Evolutionary conservation across 2,329 filamentous ascomycete genomes (phyloP).

Genomic region (Penicillium sp.): DNA sequence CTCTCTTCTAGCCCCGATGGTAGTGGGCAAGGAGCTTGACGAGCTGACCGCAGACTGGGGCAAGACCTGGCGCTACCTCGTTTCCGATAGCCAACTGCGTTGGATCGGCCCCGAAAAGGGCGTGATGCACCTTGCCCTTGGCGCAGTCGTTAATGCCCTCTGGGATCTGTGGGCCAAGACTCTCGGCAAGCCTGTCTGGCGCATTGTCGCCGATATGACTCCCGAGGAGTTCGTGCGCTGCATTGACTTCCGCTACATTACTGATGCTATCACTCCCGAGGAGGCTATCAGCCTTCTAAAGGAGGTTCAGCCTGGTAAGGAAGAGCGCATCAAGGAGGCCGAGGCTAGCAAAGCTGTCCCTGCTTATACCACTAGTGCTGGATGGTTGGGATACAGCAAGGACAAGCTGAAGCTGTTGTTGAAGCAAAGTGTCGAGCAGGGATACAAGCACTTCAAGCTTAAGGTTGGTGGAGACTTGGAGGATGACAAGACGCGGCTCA

Average conservation of each 20-base stretch:
- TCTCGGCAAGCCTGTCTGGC: conserved; percentile 84
- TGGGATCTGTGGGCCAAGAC: conserved; percentile 96
- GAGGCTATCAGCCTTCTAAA: conserved; percentile 74
- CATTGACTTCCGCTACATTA: conserved; percentile 94
- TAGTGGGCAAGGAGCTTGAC: conserved; percentile 72
- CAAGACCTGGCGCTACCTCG: conserved; percentile 86
- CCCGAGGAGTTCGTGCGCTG: conserved; percentile 82
- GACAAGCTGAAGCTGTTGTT: conserved; percentile 79
- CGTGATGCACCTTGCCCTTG: conserved; percentile 87
- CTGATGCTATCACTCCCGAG: conserved; percentile 83
- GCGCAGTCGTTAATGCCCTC: conserved; percentile 83
- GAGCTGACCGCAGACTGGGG: conserved; percentile 80
- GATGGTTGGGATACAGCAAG: conserved; percentile 88
- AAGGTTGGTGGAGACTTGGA: conserved; percentile 77
- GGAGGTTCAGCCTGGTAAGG: conserved; percentile 66
- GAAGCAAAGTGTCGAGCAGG: conserved; percentile 69
- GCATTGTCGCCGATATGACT: conserved; percentile 83
- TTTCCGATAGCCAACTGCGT: conserved; percentile 82
- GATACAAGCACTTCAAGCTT: conserved; percentile 85
- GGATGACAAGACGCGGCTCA: conserved; percentile 67
- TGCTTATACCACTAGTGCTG: conserved; percentile 85
- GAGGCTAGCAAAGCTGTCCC: conserved; percentile 73
- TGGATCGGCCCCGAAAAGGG: conserved; percentile 96
- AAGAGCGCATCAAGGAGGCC: conserved; percentile 69
- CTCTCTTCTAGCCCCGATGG: conserved; percentile 70